Evolutionary conservation across 345 rosid species (phyloP).

Genomic region (Anacardium occidentale): DNA sequence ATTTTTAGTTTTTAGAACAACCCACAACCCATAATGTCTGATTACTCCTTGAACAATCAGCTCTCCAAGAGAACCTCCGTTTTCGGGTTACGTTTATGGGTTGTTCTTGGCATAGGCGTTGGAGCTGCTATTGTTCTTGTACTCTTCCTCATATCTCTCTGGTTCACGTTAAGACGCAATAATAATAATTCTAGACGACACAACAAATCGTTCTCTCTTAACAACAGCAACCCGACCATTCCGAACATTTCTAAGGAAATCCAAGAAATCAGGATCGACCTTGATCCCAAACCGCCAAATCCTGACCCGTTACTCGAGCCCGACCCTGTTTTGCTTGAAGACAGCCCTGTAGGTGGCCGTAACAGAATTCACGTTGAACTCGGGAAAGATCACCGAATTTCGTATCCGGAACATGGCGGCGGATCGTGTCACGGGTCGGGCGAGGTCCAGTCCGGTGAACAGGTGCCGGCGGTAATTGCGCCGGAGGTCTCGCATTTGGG

Average conservation of each 20-base stretch:
- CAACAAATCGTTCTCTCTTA: conserved; percentile 26
- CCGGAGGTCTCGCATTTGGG: conserved; percentile 97
- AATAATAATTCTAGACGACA: conserved; percentile 24
- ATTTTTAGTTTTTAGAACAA: neutral
- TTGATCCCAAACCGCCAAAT: conserved; percentile 28
- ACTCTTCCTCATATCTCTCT: conserved; percentile 80
- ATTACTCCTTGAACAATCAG: conserved; percentile 59
- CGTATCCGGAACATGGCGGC: conserved; percentile 65
- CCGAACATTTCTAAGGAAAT: conserved; percentile 81
- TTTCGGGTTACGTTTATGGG: conserved; percentile 74
- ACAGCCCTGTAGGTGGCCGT: conserved; percentile 38
- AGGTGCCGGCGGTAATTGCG: conserved; percentile 37
- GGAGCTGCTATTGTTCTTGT: conserved; percentile 77
- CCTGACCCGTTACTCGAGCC: conserved; percentile 52
- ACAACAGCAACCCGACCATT: conserved; percentile 39
- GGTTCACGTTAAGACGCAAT: conserved; percentile 73
- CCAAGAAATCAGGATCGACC: conserved; percentile 68
- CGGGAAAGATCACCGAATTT: conserved; percentile 80
- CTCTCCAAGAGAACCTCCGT: conserved; percentile 65
- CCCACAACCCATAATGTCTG: conserved; percentile 46
- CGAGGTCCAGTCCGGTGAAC: conserved; percentile 55
- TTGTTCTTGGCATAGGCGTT: conserved; percentile 77
- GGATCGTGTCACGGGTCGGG: conserved; percentile 57
- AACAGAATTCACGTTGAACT: conserved; percentile 74
- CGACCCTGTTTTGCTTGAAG: conserved; percentile 36